Evolutionary conservation across 2,329 filamentous ascomycete genomes (phyloP), one percentile per base, ranked within the genome.

Genomic region (Paracamarosporium sp.): DNA sequence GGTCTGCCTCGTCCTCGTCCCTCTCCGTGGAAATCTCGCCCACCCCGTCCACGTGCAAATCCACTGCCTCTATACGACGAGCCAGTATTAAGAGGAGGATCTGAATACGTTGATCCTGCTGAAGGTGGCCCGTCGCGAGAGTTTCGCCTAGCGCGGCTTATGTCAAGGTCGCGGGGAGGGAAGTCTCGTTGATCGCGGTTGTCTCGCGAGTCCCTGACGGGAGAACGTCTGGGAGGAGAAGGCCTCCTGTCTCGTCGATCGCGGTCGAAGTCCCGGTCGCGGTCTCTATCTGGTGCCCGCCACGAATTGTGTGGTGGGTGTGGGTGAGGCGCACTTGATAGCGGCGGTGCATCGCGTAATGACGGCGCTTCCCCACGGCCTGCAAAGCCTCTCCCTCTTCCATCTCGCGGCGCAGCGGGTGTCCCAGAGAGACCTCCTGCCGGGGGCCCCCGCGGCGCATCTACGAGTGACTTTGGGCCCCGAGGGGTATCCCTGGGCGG

Each of bases 401-500:
- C 70, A 46, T 75, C 73, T 30, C 90, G 85, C 13, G 88, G 89
- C 28, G 75, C 76, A 51, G 75, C 69, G 44, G 76, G 73, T 17
- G 71, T 62, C 27, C 69, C 65, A 35, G 71, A 62, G 4, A 70
- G 64, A 5, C 66, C 65, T 25, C 70, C 74, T 11, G 72, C 58
- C 48, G 72, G 68, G 36, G 76, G 72, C n/a, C 72, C 71, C 51
- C 79, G 75, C 47, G 77, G 71, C 15, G 85, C 28, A 86, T 94
- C 91, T 58, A 90, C 85, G 56, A 93, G 80, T 4, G 90, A 91
- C 75, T 93, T 92, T 11, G 93, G 92, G 0, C 91, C 93, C 55
- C 92, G 85, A 3, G 93, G 93, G 1, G 91, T 89, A 62, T 96
- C 91, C 59, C 74, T 63, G 2, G 72, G 56, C 17, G 68, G 65